A percentile compares a stretch with the other conserved stretches of the same genome.
Evolutionary conservation across 2,329 filamentous ascomycete genomes (phyloP).

Genomic region (Fusarium sp.): DNA sequence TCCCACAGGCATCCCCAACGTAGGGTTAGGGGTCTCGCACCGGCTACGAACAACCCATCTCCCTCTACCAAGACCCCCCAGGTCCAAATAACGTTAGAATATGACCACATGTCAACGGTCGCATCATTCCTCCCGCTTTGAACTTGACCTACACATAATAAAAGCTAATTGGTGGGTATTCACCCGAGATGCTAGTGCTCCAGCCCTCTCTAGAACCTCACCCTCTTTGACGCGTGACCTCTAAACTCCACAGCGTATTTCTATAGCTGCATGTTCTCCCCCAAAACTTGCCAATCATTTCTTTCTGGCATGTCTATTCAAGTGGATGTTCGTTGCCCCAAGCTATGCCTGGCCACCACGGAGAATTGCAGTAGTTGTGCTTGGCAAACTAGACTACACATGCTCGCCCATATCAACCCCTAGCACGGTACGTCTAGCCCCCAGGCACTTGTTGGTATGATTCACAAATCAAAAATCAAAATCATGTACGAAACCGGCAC

Average conservation of each 20-base stretch:
- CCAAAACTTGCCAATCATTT: not conserved
- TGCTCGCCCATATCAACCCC: not conserved
- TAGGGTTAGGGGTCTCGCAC: not conserved
- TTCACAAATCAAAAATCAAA: not conserved
- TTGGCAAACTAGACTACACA: not conserved
- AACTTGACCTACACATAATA: not conserved
- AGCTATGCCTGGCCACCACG: not conserved
- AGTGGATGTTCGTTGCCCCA: not conserved
- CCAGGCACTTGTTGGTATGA: not conserved
- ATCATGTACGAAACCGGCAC: not conserved
- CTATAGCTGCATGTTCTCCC: not conserved
- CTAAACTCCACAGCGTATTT: slow-evolving; percentile 7
- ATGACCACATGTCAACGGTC: not conserved
- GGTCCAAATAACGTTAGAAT: not conserved
- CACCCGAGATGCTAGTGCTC: not conserved
- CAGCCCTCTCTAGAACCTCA: slow-evolving; percentile 2
- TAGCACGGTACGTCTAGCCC: not conserved
- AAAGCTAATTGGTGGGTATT: not conserved
- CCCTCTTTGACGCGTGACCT: not conserved
- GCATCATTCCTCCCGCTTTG: not conserved
- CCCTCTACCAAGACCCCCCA: not conserved
- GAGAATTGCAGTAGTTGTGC: not conserved
- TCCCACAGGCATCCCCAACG: slow-evolving; percentile 10
- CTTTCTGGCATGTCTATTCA: not conserved
- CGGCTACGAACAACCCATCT: not conserved